These are phyloP conservation scores for Debaryomycetaceae sp. DNA, from an alignment of 1,139 yeast genomes.

Conservation along the genomic window DNA sequence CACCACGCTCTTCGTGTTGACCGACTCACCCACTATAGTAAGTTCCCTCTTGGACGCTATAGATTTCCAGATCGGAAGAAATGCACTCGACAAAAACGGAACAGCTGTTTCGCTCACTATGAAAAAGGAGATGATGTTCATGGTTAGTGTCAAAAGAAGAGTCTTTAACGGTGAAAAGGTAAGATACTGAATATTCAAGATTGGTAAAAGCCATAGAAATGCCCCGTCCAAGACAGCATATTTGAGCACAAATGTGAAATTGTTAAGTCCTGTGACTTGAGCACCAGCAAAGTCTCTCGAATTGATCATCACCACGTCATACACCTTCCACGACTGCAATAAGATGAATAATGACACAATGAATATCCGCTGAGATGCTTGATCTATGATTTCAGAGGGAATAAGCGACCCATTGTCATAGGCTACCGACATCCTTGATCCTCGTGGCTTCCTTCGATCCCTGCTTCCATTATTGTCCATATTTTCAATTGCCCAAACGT, in stretches of 20 bases:
- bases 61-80: constrained; percentile 45
- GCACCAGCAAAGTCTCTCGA: constrained; percentile 18
- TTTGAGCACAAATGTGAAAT: constrained; percentile 61
- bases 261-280: constrained; percentile 30
- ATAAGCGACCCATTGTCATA: constrained; percentile 29
- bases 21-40: constrained; percentile 60
- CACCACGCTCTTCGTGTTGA: constrained; percentile 37
- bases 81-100: constrained; percentile 16
- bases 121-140: constrained; percentile 39
- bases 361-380: constrained; percentile 76
- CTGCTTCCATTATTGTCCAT: constrained; percentile 3
- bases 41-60: constrained; percentile 54
- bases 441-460: constrained; percentile 1
- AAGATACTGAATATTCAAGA: constrained; percentile 70
- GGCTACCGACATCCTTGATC: constrained; percentile 4
- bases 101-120: constrained; percentile 42
- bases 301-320: constrained; percentile 56
- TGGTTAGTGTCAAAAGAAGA: constrained; percentile 34
- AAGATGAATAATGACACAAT: constrained; percentile 63
- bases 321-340: constrained; percentile 78
- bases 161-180: constrained; percentile 56
- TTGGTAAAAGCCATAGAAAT: constrained; percentile 66
- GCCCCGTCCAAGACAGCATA: constrained; percentile 71
- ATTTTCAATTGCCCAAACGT: not conserved
- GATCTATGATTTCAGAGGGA: constrained; percentile 59